Percentiles rank a stretch among this genome's conserved stretches.
phyloP scores from a whole-genome alignment of 2,329 filamentous ascomycete genomes.

The Emydomyces testavorans region DNA sequence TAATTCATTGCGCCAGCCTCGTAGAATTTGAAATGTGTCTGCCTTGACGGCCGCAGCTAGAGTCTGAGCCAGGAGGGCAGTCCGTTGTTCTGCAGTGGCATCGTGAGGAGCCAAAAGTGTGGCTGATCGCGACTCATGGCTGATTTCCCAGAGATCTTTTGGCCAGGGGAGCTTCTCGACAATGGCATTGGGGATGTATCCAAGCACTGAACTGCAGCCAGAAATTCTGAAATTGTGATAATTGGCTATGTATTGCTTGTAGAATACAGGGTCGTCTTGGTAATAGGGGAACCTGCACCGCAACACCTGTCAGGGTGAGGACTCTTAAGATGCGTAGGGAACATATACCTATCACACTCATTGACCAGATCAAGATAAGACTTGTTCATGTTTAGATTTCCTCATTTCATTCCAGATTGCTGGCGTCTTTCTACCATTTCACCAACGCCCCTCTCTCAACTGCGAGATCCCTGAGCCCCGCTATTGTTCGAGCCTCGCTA shows the following conservation, averaged over 20 bases:
- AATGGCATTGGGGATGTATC: slow-evolving; percentile 45
- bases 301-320: not conserved
- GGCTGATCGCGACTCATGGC: slow-evolving; percentile 50
- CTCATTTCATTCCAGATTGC: not conserved
- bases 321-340: not conserved
- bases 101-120: slow-evolving; percentile 47
- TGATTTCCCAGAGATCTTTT: slow-evolving; percentile 48
- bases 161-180: slow-evolving; percentile 37
- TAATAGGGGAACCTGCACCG: slow-evolving; percentile 66
- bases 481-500: not conserved
- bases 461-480: not conserved
- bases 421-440: not conserved
- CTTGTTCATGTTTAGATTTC: slow-evolving; percentile 4
- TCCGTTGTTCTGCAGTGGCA: slow-evolving; percentile 52
- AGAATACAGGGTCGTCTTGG: slow-evolving; percentile 46
- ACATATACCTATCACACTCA: slow-evolving; percentile 44
- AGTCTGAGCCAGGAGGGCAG: slow-evolving; percentile 45
- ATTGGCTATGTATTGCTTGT: slow-evolving; percentile 42
- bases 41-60: slow-evolving; percentile 56
- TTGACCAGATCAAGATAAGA: slow-evolving; percentile 41
- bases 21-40: slow-evolving; percentile 61
- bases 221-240: slow-evolving; percentile 58
- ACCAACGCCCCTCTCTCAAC: not conserved
- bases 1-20: slow-evolving; percentile 67
- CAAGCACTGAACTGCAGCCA: slow-evolving; percentile 51